These are phyloP conservation scores for Russula griseocarnosa DNA, from an alignment of 768 basidiomycete species.

Conservation along the genomic window DNA sequence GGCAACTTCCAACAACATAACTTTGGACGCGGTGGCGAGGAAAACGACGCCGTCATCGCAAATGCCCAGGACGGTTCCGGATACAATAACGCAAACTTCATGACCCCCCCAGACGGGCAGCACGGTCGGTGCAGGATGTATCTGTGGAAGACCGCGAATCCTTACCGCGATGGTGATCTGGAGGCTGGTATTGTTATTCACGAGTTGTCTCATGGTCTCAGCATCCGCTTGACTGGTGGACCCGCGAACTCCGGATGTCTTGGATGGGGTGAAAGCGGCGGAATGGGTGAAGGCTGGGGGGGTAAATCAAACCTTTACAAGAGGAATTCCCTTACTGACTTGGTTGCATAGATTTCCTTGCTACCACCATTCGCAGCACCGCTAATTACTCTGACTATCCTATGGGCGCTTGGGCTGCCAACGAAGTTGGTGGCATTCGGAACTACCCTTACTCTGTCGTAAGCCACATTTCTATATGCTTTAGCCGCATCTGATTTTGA, in stretches of 20 bases:
- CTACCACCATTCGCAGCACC: conserved; percentile 80
- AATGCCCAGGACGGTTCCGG: conserved; percentile 96
- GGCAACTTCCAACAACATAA: conserved; percentile 99
- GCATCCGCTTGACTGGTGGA: conserved; percentile 92
- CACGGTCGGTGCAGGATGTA: conserved; percentile 96
- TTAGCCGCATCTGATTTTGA: conserved; percentile 3
- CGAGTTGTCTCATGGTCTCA: conserved; percentile 83
- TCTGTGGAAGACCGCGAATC: conserved; percentile 86
- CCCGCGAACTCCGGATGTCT: conserved; percentile 90
- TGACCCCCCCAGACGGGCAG: conserved; percentile 78
- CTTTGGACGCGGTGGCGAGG: conserved; percentile 84
- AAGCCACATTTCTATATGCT: not conserved
- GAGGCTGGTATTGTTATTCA: conserved; percentile 98
- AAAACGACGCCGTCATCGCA: conserved; percentile 86
- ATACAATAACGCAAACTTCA: conserved; percentile 90
- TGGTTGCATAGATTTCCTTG: conserved; percentile 60
- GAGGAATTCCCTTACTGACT: not conserved
- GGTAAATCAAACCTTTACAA: conserved; percentile 37
- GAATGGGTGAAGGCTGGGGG: conserved; percentile 99
- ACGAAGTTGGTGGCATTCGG: conserved; percentile 69
- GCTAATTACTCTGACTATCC: conserved; percentile 70
- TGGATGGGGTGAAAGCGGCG: conserved; percentile 93
- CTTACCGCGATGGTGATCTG: conserved; percentile 91
- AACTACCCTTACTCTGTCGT: conserved; percentile 83
- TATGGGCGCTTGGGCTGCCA: conserved; percentile 97